A percentile compares a stretch with the other conserved stretches of the same genome.
phyloP scores from a whole-genome alignment of 352 stramenopile genomes.

The Phytophthora palmivora region DNA sequence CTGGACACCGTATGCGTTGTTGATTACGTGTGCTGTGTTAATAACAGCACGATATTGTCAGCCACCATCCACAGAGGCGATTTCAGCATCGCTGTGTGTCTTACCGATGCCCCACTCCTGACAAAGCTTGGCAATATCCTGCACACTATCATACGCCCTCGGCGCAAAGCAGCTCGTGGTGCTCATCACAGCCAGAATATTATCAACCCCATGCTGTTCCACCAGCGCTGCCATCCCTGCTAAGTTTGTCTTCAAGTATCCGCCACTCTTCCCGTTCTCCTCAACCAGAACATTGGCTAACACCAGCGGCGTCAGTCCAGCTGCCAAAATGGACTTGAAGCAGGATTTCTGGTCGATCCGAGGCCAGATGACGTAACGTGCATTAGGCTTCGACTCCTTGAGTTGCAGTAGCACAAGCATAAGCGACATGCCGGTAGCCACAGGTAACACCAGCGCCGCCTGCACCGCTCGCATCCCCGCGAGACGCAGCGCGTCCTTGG shows the following conservation, averaged over 20 bases:
- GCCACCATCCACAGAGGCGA: not conserved
- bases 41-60: slow-evolving; percentile 11
- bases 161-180: slow-evolving; percentile 99
- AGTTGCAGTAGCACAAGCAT: slow-evolving; percentile 91
- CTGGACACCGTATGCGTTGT: slow-evolving; percentile 99
- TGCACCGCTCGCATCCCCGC: slow-evolving; percentile 71
- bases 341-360: slow-evolving; percentile 99
- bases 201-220: slow-evolving; percentile 55
- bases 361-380: slow-evolving; percentile 91
- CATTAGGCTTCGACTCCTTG: slow-evolving; percentile 49
- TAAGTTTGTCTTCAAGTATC: slow-evolving; percentile 93
- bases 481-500: slow-evolving; percentile 91
- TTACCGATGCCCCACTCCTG: slow-evolving; percentile 67
- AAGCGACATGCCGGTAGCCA: slow-evolving; percentile 98
- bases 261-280: slow-evolving; percentile 56
- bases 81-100: not conserved
- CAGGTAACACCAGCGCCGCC: slow-evolving; percentile 93
- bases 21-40: slow-evolving; percentile 94
- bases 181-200: slow-evolving; percentile 95
- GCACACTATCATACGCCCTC: slow-evolving; percentile 94
- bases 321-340: slow-evolving; percentile 97
- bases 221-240: slow-evolving; percentile 73
- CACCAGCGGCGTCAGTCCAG: slow-evolving; percentile 93
- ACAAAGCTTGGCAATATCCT: slow-evolving; percentile 93
- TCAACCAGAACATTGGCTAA: slow-evolving; percentile 75